Percentiles rank a stretch among this genome's conserved stretches.
phyloP scores from a whole-genome alignment of 345 rosid genomes.

The Euphorbia peplus region DNA sequence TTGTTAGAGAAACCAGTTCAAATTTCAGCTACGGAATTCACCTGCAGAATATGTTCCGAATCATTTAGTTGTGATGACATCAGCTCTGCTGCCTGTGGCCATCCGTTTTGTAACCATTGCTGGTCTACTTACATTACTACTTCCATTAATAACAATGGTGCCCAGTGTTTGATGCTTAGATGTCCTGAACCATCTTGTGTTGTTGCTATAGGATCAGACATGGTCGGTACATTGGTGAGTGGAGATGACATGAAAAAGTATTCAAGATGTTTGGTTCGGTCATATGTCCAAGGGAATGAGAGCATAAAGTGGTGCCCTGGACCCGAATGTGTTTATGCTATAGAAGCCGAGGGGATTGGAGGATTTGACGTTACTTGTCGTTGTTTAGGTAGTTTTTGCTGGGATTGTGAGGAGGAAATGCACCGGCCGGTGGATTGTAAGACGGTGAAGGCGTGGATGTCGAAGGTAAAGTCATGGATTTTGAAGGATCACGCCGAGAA shows the following conservation, averaged over 20 bases:
- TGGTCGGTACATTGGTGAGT: constrained; percentile 17
- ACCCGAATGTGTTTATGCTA: constrained; percentile 26
- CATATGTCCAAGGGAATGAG: constrained; percentile 25
- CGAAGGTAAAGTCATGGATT: too few relatives aligned
- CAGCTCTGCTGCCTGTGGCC: constrained; percentile 31
- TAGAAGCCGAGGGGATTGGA: constrained; percentile 19
- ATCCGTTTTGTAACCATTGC: constrained; percentile 28
- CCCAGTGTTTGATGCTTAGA: constrained; percentile 27
- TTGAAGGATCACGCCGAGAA: constrained; percentile 31
- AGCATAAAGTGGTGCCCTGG: constrained; percentile 39
- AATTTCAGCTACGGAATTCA: background rate
- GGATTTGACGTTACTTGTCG: constrained; percentile 25
- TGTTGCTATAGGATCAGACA: constrained; percentile 21
- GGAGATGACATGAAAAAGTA: constrained; percentile 24
- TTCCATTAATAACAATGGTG: constrained; percentile 26
- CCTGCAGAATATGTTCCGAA: constrained; percentile 35
- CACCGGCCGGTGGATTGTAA: constrained; percentile 38
- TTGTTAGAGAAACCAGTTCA: background rate
- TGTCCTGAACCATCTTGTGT: constrained; percentile 32
- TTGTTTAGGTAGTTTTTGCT: constrained; percentile 30
- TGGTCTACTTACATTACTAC: constrained; percentile 33
- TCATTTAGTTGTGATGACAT: background rate
- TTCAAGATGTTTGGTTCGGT: constrained; percentile 17
- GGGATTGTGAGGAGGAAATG: constrained; percentile 18
- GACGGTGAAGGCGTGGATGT: constrained; percentile 23